Evolutionary conservation across 495 filamentous ascomycete genomes (phyloP).

Genomic region (Aspergillus biplanus): DNA sequence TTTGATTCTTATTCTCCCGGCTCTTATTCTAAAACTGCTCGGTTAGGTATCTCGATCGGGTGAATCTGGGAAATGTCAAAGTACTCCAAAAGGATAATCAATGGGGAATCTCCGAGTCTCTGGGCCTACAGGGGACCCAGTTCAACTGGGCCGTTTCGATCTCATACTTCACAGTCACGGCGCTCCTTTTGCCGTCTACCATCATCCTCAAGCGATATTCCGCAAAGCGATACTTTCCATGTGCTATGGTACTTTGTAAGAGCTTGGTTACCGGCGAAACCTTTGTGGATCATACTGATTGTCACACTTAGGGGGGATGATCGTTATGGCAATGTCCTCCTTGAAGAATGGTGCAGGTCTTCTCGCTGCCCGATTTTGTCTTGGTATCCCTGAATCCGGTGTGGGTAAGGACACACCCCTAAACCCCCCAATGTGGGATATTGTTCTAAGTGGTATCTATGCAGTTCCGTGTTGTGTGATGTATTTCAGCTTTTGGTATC

Average conservation of each 20-base stretch:
- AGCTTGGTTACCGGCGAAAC: no score
- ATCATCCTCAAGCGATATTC: not conserved
- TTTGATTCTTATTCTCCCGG: no score
- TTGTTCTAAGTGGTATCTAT: not conserved
- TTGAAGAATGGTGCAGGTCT: not conserved
- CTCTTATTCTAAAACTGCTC: no score
- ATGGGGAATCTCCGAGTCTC: no score
- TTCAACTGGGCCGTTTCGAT: not conserved
- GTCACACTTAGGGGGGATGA: not conserved
- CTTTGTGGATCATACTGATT: not conserved
- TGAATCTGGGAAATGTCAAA: not conserved
- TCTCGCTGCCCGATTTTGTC: not conserved
- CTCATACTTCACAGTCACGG: not conserved
- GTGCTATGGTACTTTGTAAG: not conserved
- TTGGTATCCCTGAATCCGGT: not conserved
- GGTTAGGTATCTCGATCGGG: not conserved
- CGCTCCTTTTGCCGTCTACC: not conserved
- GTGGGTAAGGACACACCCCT: not conserved
- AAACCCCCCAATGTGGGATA: not conserved
- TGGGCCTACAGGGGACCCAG: not conserved
- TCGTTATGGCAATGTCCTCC: not conserved
- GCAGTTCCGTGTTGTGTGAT: not conserved
- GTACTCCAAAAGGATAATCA: not conserved
- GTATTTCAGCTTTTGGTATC: not conserved
- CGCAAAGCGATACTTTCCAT: not conserved